Evolutionary conservation across 495 filamentous ascomycete species (phyloP), one percentile per base, ranked within the genome.

Genomic region (Penicillium crystallinum): DNA sequence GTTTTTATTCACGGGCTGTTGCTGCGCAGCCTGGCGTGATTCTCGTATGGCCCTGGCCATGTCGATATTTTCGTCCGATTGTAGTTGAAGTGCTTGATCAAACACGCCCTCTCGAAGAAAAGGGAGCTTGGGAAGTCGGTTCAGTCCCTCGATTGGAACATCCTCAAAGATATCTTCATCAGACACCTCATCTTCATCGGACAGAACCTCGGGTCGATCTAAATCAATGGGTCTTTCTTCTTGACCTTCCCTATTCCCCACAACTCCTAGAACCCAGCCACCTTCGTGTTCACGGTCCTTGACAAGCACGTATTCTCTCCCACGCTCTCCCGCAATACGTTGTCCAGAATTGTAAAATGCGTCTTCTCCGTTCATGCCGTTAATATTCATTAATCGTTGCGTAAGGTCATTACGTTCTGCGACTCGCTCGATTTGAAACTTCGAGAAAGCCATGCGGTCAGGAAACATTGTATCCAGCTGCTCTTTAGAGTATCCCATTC

Each of bases 401-500:
- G 93, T 97, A n/a, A 98, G 74, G 50, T 96, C 85, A 64, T 97
- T 98, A 34, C 93, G 79, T 65, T 97, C 91, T 56, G 74, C 79
- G 15, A 97, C 95, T 30, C 93, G 77, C 58, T 96, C 95, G 49
- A 98, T 96, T 72, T 98, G 93, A 64, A 98, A 98, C 43, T 77
- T 85, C 0, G 90, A 95, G 57, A 98, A 98, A 4, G 86, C 93
- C 89, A 97, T 96, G n/a, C 93, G 82, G 63, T 98, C 85, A 0
- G 93, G 95, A 58, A 98, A 98, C 93, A 97, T 97, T 23, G 67
- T 79, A 56, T 97, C 90, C 15, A 98, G 70, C 64, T 98, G 93
- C 57, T 97, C 93, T 69, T 96, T 97, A 45, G 89, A 91, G 61
- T 96, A 79, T 0, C 93, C 93, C 93, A 98, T 97, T 44, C 93